Conservation (phyloP, 257 asterid genomes). For the Ilex aquifolium region DNA sequence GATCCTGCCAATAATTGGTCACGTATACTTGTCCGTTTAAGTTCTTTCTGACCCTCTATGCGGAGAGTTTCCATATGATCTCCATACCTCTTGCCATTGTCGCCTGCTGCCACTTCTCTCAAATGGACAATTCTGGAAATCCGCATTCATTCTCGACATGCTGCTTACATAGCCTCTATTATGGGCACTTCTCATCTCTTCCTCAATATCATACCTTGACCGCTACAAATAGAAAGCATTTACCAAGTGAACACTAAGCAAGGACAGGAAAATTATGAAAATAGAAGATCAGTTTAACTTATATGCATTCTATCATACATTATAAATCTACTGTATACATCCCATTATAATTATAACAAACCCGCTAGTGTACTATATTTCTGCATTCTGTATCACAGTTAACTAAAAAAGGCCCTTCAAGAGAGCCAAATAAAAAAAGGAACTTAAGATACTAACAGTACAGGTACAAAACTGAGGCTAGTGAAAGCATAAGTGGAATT, state of each 20-base stretch:
- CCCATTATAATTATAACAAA: too few species aligned
- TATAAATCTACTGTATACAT: too few species aligned
- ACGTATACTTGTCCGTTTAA: conserved; percentile 35
- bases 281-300: too few species aligned
- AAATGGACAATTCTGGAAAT: conserved; percentile 35
- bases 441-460: too few species aligned
- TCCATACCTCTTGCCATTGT: conserved; percentile 48
- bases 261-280: too few species aligned
- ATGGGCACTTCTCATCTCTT: conserved; percentile 55
- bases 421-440: too few species aligned
- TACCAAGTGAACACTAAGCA: background rate
- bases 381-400: too few species aligned
- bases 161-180: conserved; percentile 41
- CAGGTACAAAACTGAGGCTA: too few species aligned
- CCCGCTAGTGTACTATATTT: too few species aligned
- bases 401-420: too few species aligned
- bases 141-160: conserved; percentile 28
- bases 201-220: conserved; percentile 70
- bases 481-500: too few species aligned
- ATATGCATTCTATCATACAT: too few species aligned
- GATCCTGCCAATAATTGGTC: conserved; percentile 8
- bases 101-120: conserved; percentile 50
- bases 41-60: conserved; percentile 41
- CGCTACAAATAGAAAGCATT: conserved; percentile 47
- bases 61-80: conserved; percentile 39